Conservation (phyloP, 257 asterid species). For the Solanum bulbocastanum region DNA sequence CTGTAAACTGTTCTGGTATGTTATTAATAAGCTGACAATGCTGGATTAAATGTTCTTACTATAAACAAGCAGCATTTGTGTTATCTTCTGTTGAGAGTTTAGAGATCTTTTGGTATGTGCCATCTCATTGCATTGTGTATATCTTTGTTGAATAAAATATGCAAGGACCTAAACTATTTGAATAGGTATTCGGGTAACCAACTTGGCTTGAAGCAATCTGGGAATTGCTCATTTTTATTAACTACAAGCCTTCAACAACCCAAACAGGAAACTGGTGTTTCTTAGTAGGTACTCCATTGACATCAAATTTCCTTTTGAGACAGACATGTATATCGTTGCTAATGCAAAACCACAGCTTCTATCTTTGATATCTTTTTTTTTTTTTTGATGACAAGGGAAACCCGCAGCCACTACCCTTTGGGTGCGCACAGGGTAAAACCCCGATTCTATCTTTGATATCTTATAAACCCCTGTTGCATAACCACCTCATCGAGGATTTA, state of each 20-base stretch:
- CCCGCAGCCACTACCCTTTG: too few species aligned
- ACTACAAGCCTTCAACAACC: background rate
- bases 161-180: background rate
- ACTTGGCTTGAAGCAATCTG: background rate
- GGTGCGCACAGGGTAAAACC: background rate
- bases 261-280: background rate
- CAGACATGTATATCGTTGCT: background rate
- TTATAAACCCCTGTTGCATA: background rate
- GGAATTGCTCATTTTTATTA: background rate
- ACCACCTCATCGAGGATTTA: background rate
- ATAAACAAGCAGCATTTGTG: background rate
- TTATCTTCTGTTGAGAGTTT: background rate
- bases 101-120: background rate
- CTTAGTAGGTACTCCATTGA: background rate
- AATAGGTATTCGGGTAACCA: background rate
- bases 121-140: background rate
- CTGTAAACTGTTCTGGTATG: background rate
- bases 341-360: background rate
- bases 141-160: background rate
- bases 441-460: background rate
- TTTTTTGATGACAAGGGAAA: too few species aligned
- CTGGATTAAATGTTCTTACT: background rate
- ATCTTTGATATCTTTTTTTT: background rate
- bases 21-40: background rate
- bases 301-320: background rate